These are phyloP conservation scores for Epichloe glyceriae DNA, from an alignment of 2,329 filamentous ascomycete genomes.

Conservation along the genomic window DNA sequence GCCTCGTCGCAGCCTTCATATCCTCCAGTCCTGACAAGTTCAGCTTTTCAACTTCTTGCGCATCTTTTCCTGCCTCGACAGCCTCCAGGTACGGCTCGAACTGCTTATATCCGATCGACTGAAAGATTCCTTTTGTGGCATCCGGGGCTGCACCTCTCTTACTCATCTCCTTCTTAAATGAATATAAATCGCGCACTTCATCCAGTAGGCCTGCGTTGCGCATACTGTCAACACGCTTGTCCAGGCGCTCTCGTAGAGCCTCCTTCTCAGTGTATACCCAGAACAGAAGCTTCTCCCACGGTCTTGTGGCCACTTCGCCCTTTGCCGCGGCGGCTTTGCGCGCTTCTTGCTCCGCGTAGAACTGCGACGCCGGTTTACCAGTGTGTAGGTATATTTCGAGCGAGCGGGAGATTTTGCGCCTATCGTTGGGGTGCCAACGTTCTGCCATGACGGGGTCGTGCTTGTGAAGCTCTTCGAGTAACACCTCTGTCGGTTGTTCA, in stretches of 20 bases:
- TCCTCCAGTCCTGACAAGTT: constrained; percentile 52
- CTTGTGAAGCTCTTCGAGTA: constrained; percentile 59
- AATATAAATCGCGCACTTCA: constrained; percentile 34
- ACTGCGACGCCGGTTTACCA: constrained; percentile 67
- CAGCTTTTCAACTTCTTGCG: constrained; percentile 37
- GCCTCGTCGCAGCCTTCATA: constrained; percentile 71
- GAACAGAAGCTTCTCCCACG: constrained; percentile 55
- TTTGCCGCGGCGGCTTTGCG: constrained; percentile 20
- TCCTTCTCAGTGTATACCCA: constrained; percentile 74
- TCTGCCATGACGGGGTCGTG: constrained; percentile 84
- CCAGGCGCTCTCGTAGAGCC: constrained; percentile 54
- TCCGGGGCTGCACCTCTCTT: constrained; percentile 46
- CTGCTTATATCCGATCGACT: constrained; percentile 93
- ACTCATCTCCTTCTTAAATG: constrained; percentile 22
- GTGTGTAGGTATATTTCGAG: constrained; percentile 82
- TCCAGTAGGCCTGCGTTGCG: constrained; percentile 39
- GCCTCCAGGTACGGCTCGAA: constrained; percentile 59
- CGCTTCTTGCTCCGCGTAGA: constrained; percentile 66
- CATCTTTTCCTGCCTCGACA: constrained; percentile 16
- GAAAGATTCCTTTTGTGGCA: constrained; percentile 76
- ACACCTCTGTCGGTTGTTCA: constrained; percentile 53
- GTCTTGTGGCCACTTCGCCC: constrained; percentile 8
- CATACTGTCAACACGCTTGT: constrained; percentile 77
- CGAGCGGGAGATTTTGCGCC: constrained; percentile 77
- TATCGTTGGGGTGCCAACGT: constrained; percentile 88